Conservation (phyloP, 2,329 filamentous ascomycete genomes). For the Talaromyces islandicus region DNA sequence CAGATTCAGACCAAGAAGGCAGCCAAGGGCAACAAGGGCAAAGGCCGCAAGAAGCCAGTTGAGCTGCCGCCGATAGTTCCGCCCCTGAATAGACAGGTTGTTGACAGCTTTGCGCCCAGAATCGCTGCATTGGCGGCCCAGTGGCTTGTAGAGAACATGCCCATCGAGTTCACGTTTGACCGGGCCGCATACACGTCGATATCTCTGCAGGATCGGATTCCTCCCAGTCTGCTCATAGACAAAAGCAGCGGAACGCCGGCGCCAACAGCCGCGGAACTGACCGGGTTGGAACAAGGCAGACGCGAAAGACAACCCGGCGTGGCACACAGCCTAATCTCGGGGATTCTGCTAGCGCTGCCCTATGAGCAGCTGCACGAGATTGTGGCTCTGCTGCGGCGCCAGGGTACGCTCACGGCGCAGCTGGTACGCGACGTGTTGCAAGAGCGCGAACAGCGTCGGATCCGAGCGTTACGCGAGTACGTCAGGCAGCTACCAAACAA, state of each 20-base stretch:
- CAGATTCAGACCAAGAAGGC: not conserved
- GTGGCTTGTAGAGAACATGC: constrained; percentile 19
- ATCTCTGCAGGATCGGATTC: constrained; percentile 21
- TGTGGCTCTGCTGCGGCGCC: constrained; percentile 16
- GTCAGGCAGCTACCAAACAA: not conserved
- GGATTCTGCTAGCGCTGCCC: constrained; percentile 23
- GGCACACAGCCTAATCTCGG: constrained; percentile 18
- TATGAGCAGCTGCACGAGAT: constrained; percentile 17
- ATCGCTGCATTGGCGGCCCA: constrained; percentile 16
- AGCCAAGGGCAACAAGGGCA: constrained; percentile 1
- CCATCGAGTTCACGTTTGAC: constrained; percentile 19
- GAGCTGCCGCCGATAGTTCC: constrained; percentile 9
- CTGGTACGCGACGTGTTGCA: constrained; percentile 18
- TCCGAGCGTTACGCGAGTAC: constrained; percentile 15
- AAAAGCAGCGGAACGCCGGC: not conserved
- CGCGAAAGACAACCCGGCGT: constrained; percentile 10
- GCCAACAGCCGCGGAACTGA: not conserved
- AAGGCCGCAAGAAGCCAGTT: constrained; percentile 2
- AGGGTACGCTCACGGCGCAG: constrained; percentile 11
- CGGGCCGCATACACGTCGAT: constrained; percentile 16
- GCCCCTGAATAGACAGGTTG: constrained; percentile 7
- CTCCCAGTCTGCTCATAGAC: constrained; percentile 12
- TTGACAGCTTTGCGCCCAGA: constrained; percentile 10
- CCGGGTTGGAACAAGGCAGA: constrained; percentile 11
- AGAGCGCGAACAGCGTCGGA: constrained; percentile 25